Evolutionary conservation across 768 basidiomycete species (phyloP), one percentile per base, ranked within the genome.

Genomic region (Strobilomyces dryophilus): DNA sequence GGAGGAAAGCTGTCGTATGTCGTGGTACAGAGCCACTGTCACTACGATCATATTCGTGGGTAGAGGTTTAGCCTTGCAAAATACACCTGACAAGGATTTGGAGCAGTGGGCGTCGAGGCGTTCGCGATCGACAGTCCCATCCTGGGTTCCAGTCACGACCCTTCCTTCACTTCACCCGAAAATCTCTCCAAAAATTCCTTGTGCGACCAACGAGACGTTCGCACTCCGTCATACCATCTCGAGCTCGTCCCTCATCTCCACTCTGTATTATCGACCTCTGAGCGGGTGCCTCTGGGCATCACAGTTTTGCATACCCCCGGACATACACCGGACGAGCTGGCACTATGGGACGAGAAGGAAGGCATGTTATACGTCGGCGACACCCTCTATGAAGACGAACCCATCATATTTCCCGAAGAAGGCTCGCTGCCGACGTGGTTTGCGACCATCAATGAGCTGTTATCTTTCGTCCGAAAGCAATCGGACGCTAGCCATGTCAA

Each of bases 1-100:
- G 67, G 60, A 3, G 73, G 74, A 10, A 60, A 53, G 43, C 61
- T 77, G 72, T 59, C 62, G 35, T 82, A 82, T 53, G 59, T 79
- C 35, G 72, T 82, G 9, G 76, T 77, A 20, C 66, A 74, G 39
- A 80, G 74, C 11, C 80, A 82, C 60, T 80, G 79, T 52, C 81
- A 82, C 55, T 81, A 79, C 56, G 81, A 82, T 57, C 80, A 82
- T 56, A 82, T 82, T 34, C 66, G 80, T 82, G 62, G 47, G 79
- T 72, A 39, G 40, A 15, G 14, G n/a, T 34, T 36, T 11, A 4
- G 14, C 15, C 17, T 17, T 1, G 5, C 35, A 2, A 35, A 15
- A n/a, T 17, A 9, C 34, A 20, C 24, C 41, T 26, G 53, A 51
- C 26, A n/a, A n/a, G 31, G 37, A 36, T 41, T 21, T n/a, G 17